Evolutionary conservation across 1,139 yeast species (phyloP), one percentile per base, ranked within the genome.

Genomic region (Wickerhamomyces sp.): DNA sequence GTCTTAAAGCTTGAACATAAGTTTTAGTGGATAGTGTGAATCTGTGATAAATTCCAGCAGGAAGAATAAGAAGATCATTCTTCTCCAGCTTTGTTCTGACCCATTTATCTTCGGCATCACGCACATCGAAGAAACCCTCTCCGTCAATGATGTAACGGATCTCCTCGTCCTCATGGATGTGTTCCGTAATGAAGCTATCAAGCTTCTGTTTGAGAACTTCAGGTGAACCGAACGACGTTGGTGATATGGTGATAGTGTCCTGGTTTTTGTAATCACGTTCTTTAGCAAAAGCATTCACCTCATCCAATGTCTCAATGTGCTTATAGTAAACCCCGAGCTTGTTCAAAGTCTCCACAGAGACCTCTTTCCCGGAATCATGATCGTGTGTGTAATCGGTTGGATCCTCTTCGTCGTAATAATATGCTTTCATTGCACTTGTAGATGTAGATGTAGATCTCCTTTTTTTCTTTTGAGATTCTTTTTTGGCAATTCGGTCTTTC

Each of bases 91-190:
- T 72, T 44, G 84, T 74, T 46, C 97, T 75, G 43, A 92, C 73
- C 98, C 98, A 92, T 44, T 68, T 64, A 53, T 84, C 89, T 30
- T 72, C 65, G 28, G 60, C 47, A 16, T 65, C 58, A 47, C 96
- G 74, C 9, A 92, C 89, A 56, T 92, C 97, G 59, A 92, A 92
- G 63, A 76, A 92, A 0, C 98, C 97, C 45, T 80, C 86, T 9
- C 98, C 98, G 21, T 84, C 96, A 24, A 84, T 60, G 43, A 89
- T 77, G 63, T 89, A 90, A 48, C 98, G 72, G 59, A 92, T 92
- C 67, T 92, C 98, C 64, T 92, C 98, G 60, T 92, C 98, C 60
- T 92, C 97, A 60, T 92, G 98, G 49, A 87, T 70, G 62, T 92
- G 98, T 60, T 92, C 97, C 36, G 76, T 70, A 65, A 83, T 88